Conservation (phyloP, 495 filamentous ascomycete genomes). For the Penicillium parvum region DNA sequence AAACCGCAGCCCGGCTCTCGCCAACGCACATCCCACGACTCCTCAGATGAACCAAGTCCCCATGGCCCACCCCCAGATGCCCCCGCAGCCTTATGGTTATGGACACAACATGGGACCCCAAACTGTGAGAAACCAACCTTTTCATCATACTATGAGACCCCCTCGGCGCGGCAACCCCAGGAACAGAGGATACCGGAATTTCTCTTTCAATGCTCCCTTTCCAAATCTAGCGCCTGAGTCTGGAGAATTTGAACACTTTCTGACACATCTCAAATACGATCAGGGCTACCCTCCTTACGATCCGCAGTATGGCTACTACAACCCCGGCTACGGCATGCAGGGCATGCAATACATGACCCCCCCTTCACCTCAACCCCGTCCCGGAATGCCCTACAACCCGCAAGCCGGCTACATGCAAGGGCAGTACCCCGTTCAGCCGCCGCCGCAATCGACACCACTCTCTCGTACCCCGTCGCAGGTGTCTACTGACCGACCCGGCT, state of each 20-base stretch:
- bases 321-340: constrained; percentile 43
- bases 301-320: constrained; percentile 47
- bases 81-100: constrained; percentile 56
- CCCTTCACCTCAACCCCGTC: constrained; percentile 48
- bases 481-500: constrained; percentile 70
- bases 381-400: constrained; percentile 49
- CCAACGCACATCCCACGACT: constrained; percentile 62
- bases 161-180: constrained; percentile 22
- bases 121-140: constrained; percentile 59
- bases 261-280: constrained; percentile 59
- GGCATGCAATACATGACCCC: constrained; percentile 46
- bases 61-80: constrained; percentile 54
- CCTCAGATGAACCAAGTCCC: constrained; percentile 62
- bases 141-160: constrained; percentile 13
- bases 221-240: constrained; percentile 64
- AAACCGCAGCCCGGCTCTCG: constrained; percentile 67
- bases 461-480: constrained; percentile 81
- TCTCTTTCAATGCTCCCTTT: constrained; percentile 5
- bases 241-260: constrained; percentile 68
- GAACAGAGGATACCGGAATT: background rate
- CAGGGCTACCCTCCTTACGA: constrained; percentile 46
- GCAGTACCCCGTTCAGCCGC: constrained; percentile 51
- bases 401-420: constrained; percentile 45
- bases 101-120: constrained; percentile 57
- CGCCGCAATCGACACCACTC: constrained; percentile 60